Conservation (phyloP, 2,329 filamentous ascomycete species). For the Westerdykella aurantiaca region DNA sequence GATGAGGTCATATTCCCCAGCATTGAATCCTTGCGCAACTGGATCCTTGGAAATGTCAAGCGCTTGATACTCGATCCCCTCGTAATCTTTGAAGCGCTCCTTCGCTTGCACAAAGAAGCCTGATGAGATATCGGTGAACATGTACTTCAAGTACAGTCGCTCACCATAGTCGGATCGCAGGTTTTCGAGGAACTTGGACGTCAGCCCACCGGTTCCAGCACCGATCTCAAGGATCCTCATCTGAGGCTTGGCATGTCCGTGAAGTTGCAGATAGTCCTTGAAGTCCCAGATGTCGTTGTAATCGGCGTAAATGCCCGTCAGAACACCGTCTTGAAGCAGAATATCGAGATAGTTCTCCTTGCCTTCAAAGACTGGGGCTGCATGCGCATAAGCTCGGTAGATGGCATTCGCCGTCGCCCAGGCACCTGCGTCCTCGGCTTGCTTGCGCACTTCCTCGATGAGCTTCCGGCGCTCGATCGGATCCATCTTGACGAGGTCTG, state of each 20-base stretch:
- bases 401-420: too few relatives aligned
- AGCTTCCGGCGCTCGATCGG: too few relatives aligned
- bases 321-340: background rate
- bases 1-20: conserved; percentile 8
- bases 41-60: conserved; percentile 7
- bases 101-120: conserved; percentile 8
- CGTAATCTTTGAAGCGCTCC: background rate
- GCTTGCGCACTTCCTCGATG: too few relatives aligned
- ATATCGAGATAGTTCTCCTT: background rate
- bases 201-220: conserved; percentile 9
- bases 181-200: conserved; percentile 2
- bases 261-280: background rate
- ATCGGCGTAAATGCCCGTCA: background rate
- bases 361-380: background rate
- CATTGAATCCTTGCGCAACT: conserved; percentile 6
- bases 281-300: background rate
- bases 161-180: background rate
- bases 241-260: too few relatives aligned
- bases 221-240: conserved; percentile 8
- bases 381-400: too few relatives aligned
- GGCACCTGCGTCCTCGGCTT: too few relatives aligned
- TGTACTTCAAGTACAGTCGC: background rate
- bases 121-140: conserved; percentile 10
- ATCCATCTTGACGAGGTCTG: too few relatives aligned
- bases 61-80: conserved; percentile 1